A percentile compares a stretch with the other conserved stretches of the same genome.
Conservation (phyloP, 768 basidiomycete species). For the Trichaptum fuscoviolaceum region DNA sequence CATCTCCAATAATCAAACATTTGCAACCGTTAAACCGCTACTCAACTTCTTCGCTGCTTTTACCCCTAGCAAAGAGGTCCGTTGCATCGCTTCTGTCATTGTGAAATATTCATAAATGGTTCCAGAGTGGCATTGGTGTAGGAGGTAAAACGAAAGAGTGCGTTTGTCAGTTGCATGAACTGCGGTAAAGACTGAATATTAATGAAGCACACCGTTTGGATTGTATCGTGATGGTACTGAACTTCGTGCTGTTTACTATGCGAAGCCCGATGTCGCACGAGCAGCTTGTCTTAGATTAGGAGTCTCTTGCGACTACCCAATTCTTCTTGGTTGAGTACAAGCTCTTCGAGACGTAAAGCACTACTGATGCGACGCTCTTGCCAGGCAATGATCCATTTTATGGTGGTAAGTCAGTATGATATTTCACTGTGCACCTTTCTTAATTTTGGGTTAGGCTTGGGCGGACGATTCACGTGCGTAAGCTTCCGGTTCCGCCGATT, state of each 20-base stretch:
- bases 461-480: constrained; percentile 72
- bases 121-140: constrained; percentile 66
- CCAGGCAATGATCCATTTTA: constrained; percentile 77
- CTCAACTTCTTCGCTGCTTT: constrained; percentile 83
- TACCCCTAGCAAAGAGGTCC: constrained; percentile 66
- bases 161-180: constrained; percentile 10
- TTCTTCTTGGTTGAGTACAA: constrained; percentile 52
- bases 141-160: constrained; percentile 68
- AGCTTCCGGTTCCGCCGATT: background rate
- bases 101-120: background rate
- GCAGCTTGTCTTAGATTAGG: constrained; percentile 65
- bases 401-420: constrained; percentile 46
- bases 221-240: constrained; percentile 77
- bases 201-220: constrained; percentile 61
- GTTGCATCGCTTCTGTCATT: constrained; percentile 4
- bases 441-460: constrained; percentile 58
- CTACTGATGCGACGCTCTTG: background rate
- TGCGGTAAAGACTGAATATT: background rate
- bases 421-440: background rate
- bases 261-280: constrained; percentile 57
- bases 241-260: constrained; percentile 67
- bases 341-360: background rate
- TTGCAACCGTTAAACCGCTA: constrained; percentile 67
- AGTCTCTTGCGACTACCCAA: constrained; percentile 67
- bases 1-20: constrained; percentile 69